phyloP scores from a whole-genome alignment of 2,329 filamentous ascomycete species.

The Uncinocarpus reesii region DNA sequence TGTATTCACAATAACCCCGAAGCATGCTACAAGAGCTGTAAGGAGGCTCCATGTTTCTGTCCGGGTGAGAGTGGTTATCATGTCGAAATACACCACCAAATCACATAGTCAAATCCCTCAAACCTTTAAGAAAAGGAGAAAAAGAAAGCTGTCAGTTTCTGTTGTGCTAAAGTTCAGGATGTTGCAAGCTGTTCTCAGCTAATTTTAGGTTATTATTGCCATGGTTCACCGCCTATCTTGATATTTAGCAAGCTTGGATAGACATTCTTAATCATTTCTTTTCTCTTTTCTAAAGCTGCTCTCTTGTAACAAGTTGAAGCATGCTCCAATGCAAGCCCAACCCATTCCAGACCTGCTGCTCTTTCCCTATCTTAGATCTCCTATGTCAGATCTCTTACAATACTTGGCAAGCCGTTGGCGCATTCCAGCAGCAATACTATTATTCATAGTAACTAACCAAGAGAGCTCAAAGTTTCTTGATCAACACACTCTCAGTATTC shows the following conservation, averaged over 20 bases:
- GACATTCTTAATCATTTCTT: not conserved
- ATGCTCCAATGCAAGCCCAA: too few species aligned
- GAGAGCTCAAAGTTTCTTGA: too few species aligned
- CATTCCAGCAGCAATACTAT: too few species aligned
- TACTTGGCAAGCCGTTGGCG: too few species aligned
- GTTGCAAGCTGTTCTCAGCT: conserved; percentile 9
- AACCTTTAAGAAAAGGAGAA: not conserved
- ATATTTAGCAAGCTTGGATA: not conserved
- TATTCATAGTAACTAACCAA: too few species aligned
- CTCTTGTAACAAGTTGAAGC: too few species aligned
- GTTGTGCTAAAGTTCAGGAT: not conserved
- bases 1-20: conserved; percentile 64
- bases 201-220: conserved; percentile 8
- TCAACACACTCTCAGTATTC: too few species aligned
- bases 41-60: conserved; percentile 50
- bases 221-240: not conserved
- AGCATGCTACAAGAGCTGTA: conserved; percentile 56
- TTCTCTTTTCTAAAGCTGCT: too few species aligned
- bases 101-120: not conserved
- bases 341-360: too few species aligned
- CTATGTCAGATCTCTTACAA: too few species aligned
- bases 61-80: conserved; percentile 38
- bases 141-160: not conserved
- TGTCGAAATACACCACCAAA: conserved; percentile 16
- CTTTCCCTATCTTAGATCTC: too few species aligned